These are phyloP conservation scores for Kockovaella imperatae DNA, from an alignment of 768 basidiomycete species.

Conservation along the genomic window DNA sequence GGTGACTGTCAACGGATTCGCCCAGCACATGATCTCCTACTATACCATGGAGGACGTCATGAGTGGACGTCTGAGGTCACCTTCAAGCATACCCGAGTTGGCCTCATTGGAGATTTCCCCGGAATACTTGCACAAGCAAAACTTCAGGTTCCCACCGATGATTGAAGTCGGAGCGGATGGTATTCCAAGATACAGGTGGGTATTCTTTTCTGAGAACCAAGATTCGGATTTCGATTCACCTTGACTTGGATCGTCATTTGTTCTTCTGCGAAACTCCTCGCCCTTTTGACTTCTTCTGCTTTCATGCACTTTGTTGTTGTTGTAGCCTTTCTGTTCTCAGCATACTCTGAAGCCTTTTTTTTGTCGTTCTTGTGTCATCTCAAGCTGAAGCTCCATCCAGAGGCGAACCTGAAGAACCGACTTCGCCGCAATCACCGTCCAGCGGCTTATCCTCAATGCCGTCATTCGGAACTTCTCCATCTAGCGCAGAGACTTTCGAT, in stretches of 20 bases:
- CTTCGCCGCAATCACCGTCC: constrained; percentile 10
- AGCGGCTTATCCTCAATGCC: constrained; percentile 6
- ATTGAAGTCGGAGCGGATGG: constrained; percentile 81
- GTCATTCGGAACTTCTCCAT: constrained; percentile 4
- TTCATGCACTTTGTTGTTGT: too few relatives aligned
- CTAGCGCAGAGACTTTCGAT: constrained; percentile 4
- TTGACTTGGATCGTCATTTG: too few relatives aligned
- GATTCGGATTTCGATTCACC: too few relatives aligned
- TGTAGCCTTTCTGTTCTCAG: too few relatives aligned
- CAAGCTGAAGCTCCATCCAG: constrained; percentile 1
- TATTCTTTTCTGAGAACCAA: background rate
- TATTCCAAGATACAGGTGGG: constrained; percentile 58
- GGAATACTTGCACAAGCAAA: constrained; percentile 79
- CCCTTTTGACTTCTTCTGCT: too few relatives aligned
- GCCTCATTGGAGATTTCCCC: constrained; percentile 76
- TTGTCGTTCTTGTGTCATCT: too few relatives aligned
- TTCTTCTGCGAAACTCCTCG: too few relatives aligned
- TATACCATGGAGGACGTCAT: constrained; percentile 88
- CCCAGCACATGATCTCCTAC: constrained; percentile 90
- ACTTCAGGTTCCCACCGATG: constrained; percentile 83
- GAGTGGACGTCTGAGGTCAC: constrained; percentile 75
- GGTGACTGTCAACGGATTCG: constrained; percentile 69
- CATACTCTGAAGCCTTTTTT: too few relatives aligned
- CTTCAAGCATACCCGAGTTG: constrained; percentile 80
- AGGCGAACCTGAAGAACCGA: constrained; percentile 19